Evolutionary conservation across 1,284 basidiomycete species (phyloP).

Genomic region (Uromyces viciae-fabae): DNA sequence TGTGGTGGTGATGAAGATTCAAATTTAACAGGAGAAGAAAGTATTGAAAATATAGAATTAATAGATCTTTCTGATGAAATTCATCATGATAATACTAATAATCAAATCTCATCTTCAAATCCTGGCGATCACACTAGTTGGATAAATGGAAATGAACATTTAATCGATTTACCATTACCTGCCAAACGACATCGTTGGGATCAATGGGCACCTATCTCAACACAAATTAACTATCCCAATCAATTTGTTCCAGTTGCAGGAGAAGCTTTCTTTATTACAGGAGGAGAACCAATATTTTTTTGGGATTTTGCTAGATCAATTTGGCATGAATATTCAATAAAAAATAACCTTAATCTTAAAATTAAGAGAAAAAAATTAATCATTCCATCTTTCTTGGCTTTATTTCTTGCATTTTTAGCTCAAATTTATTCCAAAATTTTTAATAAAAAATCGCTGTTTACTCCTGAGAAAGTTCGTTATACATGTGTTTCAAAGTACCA

Average conservation of each 20-base stretch:
- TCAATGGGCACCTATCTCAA: constrained; percentile 49
- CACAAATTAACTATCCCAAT: constrained; percentile 19
- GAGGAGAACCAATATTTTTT: constrained; percentile 91
- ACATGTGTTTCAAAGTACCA: constrained; percentile 68
- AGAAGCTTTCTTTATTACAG: constrained; percentile 94
- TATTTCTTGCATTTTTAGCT: constrained; percentile 67
- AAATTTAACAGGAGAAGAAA: not conserved
- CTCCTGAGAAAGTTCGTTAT: constrained; percentile 70
- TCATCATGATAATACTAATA: constrained; percentile 3
- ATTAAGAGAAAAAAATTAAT: constrained; percentile 59
- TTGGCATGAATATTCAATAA: constrained; percentile 67
- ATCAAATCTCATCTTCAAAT: not conserved
- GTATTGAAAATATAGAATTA: constrained; percentile 18
- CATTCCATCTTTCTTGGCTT: constrained; percentile 63
- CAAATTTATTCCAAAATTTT: constrained; percentile 72
- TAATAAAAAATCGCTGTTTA: constrained; percentile 82
- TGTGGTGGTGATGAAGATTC: constrained; percentile 46
- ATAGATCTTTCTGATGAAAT: constrained; percentile 30
- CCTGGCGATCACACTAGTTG: constrained; percentile 17
- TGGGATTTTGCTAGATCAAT: constrained; percentile 87
- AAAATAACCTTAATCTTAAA: constrained; percentile 45
- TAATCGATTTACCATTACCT: constrained; percentile 56
- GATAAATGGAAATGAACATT: constrained; percentile 46
- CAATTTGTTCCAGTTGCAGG: constrained; percentile 75
- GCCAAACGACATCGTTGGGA: constrained; percentile 58